phyloP scores from a whole-genome alignment of 306 rosid genomes.

The Trifolium repens region DNA sequence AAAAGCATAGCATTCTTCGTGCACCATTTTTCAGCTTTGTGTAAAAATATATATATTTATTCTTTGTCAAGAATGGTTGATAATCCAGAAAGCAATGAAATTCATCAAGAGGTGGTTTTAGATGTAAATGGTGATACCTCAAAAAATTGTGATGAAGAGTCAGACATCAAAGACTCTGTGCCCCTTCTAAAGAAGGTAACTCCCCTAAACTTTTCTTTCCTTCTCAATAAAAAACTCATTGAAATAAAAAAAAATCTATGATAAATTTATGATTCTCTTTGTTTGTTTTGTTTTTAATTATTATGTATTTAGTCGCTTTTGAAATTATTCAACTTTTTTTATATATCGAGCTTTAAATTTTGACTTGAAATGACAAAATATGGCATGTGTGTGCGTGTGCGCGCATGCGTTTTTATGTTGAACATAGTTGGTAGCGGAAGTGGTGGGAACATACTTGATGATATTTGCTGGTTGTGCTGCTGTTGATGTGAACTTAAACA shows the following conservation, averaged over 20 bases:
- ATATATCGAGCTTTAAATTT: too few species aligned
- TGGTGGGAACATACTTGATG: constrained; percentile 76
- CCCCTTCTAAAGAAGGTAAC: constrained; percentile 74
- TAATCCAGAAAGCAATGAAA: constrained; percentile 48
- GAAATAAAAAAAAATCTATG: neutral
- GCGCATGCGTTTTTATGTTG: neutral
- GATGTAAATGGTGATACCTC: constrained; percentile 46
- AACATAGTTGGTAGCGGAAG: constrained; percentile 71
- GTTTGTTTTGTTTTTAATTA: too few species aligned
- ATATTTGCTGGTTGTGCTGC: constrained; percentile 80
- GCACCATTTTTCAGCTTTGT: neutral
- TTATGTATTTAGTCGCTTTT: too few species aligned
- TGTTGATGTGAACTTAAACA: constrained; percentile 64
- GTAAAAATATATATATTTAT: neutral
- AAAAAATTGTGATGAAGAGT: constrained; percentile 12
- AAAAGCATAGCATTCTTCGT: neutral
- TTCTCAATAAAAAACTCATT: neutral
- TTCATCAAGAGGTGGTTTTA: constrained; percentile 44
- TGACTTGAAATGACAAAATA: too few species aligned
- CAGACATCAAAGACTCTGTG: constrained; percentile 32
- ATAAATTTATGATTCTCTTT: neutral
- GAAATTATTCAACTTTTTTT: too few species aligned
- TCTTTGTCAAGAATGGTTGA: constrained; percentile 49
- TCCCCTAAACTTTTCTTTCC: neutral
- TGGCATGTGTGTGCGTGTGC: too few species aligned